Percentiles rank a stretch among this genome's conserved stretches.
Evolutionary conservation across 2,329 filamentous ascomycete genomes (phyloP).

Genomic region (Blastomyces silverae): DNA sequence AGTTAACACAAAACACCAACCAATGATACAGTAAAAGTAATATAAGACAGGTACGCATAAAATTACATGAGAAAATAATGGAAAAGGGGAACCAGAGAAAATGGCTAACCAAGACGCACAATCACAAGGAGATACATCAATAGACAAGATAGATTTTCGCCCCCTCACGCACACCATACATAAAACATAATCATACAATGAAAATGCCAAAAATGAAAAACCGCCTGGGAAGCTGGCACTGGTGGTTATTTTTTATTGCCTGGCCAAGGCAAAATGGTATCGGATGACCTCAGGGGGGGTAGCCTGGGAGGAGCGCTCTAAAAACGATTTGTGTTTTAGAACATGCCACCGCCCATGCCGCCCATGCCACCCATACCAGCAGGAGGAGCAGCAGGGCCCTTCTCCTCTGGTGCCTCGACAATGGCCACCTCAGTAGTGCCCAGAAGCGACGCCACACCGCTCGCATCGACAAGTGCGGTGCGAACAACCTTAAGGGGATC

Average conservation of each 20-base stretch:
- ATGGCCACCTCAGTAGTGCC: conserved; percentile 98
- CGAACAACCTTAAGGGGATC: conserved; percentile 99
- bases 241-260: background rate
- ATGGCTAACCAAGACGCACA: conserved; percentile 4
- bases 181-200: conserved; percentile 6
- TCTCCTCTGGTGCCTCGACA: conserved; percentile 91
- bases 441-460: conserved; percentile 90
- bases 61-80: background rate
- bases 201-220: background rate
- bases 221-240: background rate
- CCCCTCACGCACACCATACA: background rate
- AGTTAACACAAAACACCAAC: background rate
- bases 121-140: conserved; percentile 5
- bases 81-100: background rate
- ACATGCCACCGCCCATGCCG: conserved; percentile 59
- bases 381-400: conserved; percentile 54
- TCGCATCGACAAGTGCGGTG: conserved; percentile 88
- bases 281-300: background rate
- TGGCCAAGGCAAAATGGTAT: background rate
- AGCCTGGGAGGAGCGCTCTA: background rate
- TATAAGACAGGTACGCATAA: conserved; percentile 2
- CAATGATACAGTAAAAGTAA: background rate
- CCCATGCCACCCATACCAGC: conserved; percentile 52
- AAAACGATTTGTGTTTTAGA: conserved; percentile 39
- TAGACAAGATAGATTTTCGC: background rate